Base-by-base conservation (phyloP, 352 stramenopile genomes). In the Pythium grandisporangium region DNA sequence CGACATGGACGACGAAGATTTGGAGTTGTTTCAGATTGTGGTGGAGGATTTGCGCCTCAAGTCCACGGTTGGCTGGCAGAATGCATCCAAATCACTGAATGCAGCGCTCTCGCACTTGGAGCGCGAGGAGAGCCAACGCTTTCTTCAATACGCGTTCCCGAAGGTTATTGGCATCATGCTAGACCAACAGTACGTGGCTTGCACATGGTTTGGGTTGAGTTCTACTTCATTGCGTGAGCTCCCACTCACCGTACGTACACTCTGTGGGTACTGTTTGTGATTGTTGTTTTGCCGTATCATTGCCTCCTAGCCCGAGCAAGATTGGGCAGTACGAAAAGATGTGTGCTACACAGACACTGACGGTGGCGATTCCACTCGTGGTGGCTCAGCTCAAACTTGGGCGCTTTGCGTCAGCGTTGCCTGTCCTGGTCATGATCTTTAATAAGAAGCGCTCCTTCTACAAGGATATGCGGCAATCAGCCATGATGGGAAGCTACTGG, bases 361-460 rank as follows among this genome's bases (percentile, higher is more conserved):
- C 74, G 7, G 58, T 87, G 3, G 63, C 76, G 7, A 65, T 90
- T 14, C 70, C 65, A 4, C 21, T 94, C 14, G 70, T 88, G 46
- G 50, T 92, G 17, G 62, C 70, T 22, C 81, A 89, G 46, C 53
- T 94, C 17, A 84, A 92, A 47, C 58, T 48, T 13, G 74, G 76
- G 25, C 78, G 78, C 33, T 76, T 75, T 47, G 54, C 68, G 27
- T 64, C 84, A 35, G 64, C 63, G 16, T 52, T 94, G 12, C 69
- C 76, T 1, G 62, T 90, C 36, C 54, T 92, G 10, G 78, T 81
- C 2, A 80, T 92, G 70, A 54, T 94, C 1, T 82, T 94, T 33
- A 92, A 85, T 66, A 94, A 94, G 63, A 92, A 94, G 41, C 84
- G 83, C 43, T 86, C 70, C 7, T 92, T 94, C 36, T 94, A 94